Evolutionary conservation across 1,284 basidiomycete genomes (phyloP).

Genomic region (Grifola frondosa): DNA sequence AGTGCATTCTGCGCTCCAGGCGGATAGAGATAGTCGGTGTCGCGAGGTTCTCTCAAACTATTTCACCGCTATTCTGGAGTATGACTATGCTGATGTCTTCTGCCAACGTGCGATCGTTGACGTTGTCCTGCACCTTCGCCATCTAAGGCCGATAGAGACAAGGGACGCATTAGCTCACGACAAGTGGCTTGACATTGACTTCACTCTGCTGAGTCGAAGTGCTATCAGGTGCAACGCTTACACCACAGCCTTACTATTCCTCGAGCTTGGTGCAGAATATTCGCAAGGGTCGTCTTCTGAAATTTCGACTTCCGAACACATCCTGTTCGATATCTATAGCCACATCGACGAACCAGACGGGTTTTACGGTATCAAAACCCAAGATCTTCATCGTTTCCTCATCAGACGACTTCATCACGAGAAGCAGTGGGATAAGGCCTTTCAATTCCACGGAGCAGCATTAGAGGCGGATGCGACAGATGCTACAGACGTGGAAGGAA

Average conservation of each 20-base stretch:
- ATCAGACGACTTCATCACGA: slow-evolving; percentile 90
- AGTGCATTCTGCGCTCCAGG: slow-evolving; percentile 66
- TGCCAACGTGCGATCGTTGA: slow-evolving; percentile 73
- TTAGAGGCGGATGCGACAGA: slow-evolving; percentile 59
- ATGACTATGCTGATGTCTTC: slow-evolving; percentile 39
- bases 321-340: slow-evolving; percentile 90
- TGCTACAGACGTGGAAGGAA: slow-evolving; percentile 47
- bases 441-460: slow-evolving; percentile 85
- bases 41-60: slow-evolving; percentile 56
- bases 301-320: slow-evolving; percentile 47
- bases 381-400: slow-evolving; percentile 75
- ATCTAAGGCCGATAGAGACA: slow-evolving; percentile 48
- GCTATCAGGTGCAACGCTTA: slow-evolving; percentile 82
- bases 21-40: slow-evolving; percentile 29
- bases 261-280: slow-evolving; percentile 78
- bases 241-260: slow-evolving; percentile 86
- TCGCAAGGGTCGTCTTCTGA: slow-evolving; percentile 25
- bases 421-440: slow-evolving; percentile 87
- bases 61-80: slow-evolving; percentile 59
- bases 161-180: slow-evolving; percentile 66
- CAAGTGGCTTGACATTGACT: slow-evolving; percentile 84
- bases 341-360: slow-evolving; percentile 97
- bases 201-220: slow-evolving; percentile 66
- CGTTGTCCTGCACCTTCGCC: slow-evolving; percentile 79
- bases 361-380: slow-evolving; percentile 90